Percentiles rank a stretch among this genome's conserved stretches.
These are phyloP conservation scores for Alternaria sp. DNA, from an alignment of 2,329 filamentous ascomycete species.

Conservation along the genomic window DNA sequence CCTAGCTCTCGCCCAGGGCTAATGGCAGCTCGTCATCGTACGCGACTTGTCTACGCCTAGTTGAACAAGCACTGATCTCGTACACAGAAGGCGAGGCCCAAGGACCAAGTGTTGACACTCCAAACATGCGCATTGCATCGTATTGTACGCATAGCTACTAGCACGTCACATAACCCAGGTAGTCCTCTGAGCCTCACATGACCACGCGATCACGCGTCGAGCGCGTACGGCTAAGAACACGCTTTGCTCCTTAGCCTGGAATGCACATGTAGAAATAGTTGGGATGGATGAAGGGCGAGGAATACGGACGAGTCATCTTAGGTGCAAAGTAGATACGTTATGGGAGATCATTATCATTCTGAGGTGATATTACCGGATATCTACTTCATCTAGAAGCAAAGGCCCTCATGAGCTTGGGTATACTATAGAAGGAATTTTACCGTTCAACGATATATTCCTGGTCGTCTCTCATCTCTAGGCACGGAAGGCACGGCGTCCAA, in stretches of 20 bases:
- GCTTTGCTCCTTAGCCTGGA: background rate
- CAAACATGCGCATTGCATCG: background rate
- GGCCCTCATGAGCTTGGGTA: background rate
- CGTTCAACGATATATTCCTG: background rate
- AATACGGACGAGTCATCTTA: background rate
- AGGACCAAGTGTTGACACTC: background rate
- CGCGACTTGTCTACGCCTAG: background rate
- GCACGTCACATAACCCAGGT: background rate
- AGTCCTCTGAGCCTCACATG: slow-evolving; percentile 4
- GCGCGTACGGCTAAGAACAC: background rate
- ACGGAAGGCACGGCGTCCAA: slow-evolving; percentile 18
- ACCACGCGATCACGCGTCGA: slow-evolving; percentile 1
- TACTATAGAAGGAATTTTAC: background rate
- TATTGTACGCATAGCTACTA: background rate
- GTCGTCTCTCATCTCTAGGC: slow-evolving; percentile 11
- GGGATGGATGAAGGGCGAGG: slow-evolving; percentile 22
- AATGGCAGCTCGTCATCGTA: slow-evolving; percentile 14
- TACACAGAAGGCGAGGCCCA: background rate
- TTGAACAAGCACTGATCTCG: slow-evolving; percentile 5
- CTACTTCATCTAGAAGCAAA: slow-evolving; percentile 3
- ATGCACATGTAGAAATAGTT: slow-evolving; percentile 25
- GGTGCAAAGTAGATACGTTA: background rate
- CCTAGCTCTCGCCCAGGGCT: slow-evolving; percentile 28
- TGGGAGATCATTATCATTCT: background rate
- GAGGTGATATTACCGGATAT: background rate